Conservation (phyloP, 2,329 filamentous ascomycete species). For the Fusarium nanum region DNA sequence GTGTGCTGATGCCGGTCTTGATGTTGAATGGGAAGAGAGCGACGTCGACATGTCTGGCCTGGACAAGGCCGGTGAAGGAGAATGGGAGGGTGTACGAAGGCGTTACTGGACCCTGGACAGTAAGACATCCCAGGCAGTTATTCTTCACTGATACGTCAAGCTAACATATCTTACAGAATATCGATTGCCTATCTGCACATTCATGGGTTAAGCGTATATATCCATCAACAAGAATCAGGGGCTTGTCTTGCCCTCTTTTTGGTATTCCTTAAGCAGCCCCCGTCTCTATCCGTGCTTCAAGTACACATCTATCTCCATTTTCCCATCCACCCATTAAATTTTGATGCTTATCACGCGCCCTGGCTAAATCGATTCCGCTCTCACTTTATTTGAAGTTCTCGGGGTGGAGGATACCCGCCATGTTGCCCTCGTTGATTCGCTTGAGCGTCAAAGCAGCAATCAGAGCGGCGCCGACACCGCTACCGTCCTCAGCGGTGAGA, state of each 20-base stretch:
- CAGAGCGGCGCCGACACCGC: constrained; percentile 94
- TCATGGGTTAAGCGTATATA: constrained; percentile 67
- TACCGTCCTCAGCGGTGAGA: constrained; percentile 91
- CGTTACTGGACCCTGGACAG: constrained; percentile 90
- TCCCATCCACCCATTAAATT: constrained; percentile 26
- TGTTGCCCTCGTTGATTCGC: constrained; percentile 71
- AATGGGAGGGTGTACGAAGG: constrained; percentile 89
- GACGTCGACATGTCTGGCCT: constrained; percentile 75
- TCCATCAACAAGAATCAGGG: constrained; percentile 13
- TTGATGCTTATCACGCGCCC: constrained; percentile 29
- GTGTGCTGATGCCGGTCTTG: constrained; percentile 86
- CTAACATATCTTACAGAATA: constrained; percentile 65
- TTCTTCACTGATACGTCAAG: neutral
- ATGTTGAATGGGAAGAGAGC: constrained; percentile 86
- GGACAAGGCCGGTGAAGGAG: constrained; percentile 73
- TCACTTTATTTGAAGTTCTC: constrained; percentile 65
- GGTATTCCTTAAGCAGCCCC: constrained; percentile 25
- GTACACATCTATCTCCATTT: constrained; percentile 42
- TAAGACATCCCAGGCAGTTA: constrained; percentile 52
- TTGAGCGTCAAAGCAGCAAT: constrained; percentile 82
- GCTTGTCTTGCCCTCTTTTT: constrained; percentile 24
- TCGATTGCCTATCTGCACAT: constrained; percentile 78
- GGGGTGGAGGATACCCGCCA: constrained; percentile 72
- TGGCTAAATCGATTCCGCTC: constrained; percentile 7
- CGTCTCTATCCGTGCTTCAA: constrained; percentile 32